Evolutionary conservation across 495 filamentous ascomycete genomes (phyloP).

Genomic region (Tuber microsphaerosporum): DNA sequence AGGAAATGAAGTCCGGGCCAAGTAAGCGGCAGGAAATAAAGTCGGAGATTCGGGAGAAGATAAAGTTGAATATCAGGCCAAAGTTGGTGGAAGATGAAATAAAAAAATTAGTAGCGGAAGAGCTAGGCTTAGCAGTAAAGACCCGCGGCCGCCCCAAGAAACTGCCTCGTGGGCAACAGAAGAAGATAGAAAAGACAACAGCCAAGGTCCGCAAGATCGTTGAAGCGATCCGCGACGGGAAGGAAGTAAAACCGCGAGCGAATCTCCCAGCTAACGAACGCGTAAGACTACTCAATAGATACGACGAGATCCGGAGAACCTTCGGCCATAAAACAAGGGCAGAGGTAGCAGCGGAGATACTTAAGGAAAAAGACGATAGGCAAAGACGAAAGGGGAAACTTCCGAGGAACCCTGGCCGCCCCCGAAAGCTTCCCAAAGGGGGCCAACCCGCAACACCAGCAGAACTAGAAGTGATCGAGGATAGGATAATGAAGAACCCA

Average conservation of each 20-base stretch:
- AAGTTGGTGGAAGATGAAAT: not conserved
- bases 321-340: not conserved
- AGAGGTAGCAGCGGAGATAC: not conserved
- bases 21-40: conserved; percentile 1
- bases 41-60: not conserved
- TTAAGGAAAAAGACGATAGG: not conserved
- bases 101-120: not conserved
- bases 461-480: not conserved
- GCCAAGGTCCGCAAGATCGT: not conserved
- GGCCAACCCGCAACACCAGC: not conserved
- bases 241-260: not conserved
- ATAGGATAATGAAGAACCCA: not conserved
- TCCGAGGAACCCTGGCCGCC: not conserved
- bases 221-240: not conserved
- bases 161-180: not conserved
- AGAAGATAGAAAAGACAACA: not conserved
- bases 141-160: not conserved
- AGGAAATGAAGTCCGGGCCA: not conserved
- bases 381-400: not conserved
- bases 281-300: not conserved
- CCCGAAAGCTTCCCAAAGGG: conserved; percentile 3
- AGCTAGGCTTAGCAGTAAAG: not conserved
- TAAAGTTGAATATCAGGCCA: not conserved
- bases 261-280: not conserved
- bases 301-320: not conserved